Evolutionary conservation across 768 basidiomycete genomes (phyloP).

Genomic region (Boletus insuetus): DNA sequence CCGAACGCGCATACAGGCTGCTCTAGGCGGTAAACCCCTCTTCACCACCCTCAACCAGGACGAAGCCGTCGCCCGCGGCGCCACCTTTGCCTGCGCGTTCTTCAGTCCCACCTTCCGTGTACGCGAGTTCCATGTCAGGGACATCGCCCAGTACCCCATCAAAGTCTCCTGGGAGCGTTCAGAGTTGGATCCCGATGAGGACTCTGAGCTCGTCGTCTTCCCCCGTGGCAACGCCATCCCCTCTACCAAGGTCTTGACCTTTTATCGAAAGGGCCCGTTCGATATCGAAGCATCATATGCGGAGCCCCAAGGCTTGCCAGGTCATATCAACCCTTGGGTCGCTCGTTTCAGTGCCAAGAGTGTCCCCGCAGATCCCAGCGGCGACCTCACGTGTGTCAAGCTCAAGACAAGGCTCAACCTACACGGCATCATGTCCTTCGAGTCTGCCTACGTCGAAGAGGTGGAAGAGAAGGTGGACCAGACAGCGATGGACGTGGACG

Average conservation of each 20-base stretch:
- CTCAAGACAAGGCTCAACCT: conserved; percentile 87
- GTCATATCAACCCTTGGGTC: conserved; percentile 81
- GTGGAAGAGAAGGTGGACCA: conserved; percentile 71
- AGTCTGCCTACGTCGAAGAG: conserved; percentile 82
- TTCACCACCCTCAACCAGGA: conserved; percentile 96
- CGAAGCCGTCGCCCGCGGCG: conserved; percentile 93
- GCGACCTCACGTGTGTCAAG: conserved; percentile 80
- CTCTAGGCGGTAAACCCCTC: conserved; percentile 80
- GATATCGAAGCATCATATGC: conserved; percentile 85
- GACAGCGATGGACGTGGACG: conserved; percentile 66
- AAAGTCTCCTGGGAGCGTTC: conserved; percentile 84
- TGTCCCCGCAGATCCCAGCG: conserved; percentile 64
- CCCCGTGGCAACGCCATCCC: conserved; percentile 81
- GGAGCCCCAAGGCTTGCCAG: conserved; percentile 68
- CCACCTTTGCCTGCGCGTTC: conserved; percentile 96
- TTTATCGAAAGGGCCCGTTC: conserved; percentile 88
- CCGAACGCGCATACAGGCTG: conserved; percentile 79
- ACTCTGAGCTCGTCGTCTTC: conserved; percentile 91
- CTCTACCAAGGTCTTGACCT: conserved; percentile 93
- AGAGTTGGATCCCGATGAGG: conserved; percentile 77
- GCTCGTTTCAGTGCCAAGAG: conserved; percentile 78
- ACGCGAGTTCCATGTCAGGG: conserved; percentile 87
- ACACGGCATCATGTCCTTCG: conserved; percentile 86
- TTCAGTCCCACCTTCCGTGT: conserved; percentile 98
- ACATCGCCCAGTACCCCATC: conserved; percentile 86